phyloP scores from a whole-genome alignment of 129 eudicot genomes.

The Chrysanthemum seticuspe region DNA sequence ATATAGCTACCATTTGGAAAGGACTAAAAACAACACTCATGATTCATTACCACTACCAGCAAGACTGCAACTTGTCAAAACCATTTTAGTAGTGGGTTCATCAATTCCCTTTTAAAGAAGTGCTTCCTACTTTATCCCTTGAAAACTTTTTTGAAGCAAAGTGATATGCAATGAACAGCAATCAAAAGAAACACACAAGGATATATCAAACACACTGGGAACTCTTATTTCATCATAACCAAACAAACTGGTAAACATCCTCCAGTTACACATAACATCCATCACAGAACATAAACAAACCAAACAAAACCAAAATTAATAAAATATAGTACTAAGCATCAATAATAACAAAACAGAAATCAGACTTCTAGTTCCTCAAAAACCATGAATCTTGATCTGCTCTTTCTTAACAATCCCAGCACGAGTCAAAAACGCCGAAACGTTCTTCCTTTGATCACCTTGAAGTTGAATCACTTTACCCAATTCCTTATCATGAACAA shows the following conservation, averaged over 20 bases:
- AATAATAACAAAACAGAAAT: conserved; percentile 5
- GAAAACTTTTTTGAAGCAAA: neutral
- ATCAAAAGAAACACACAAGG: neutral
- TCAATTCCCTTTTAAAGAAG: too few species aligned
- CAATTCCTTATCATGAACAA: conserved; percentile 76
- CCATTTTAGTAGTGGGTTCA: too few species aligned
- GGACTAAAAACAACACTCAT: too few species aligned
- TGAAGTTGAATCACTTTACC: conserved; percentile 94
- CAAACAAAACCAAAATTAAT: too few species aligned
- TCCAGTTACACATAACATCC: conserved; percentile 26
- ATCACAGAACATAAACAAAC: neutral
- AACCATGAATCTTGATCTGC: conserved; percentile 94
- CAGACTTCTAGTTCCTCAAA: conserved; percentile 26
- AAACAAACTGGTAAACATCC: conserved; percentile 11
- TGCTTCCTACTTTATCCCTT: too few species aligned
- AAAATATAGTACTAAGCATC: too few species aligned
- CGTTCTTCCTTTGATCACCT: conserved; percentile 97
- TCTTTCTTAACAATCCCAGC: conserved; percentile 81
- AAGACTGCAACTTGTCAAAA: too few species aligned
- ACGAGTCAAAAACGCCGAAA: conserved; percentile 56
- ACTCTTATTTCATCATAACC: conserved; percentile 25
- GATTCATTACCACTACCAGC: too few species aligned
- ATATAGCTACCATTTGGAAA: too few species aligned
- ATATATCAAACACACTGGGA: neutral
- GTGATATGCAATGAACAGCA: neutral